Evolutionary conservation across 768 basidiomycete genomes (phyloP), one percentile per base, ranked within the genome.

Genomic region (Suillus americanus): DNA sequence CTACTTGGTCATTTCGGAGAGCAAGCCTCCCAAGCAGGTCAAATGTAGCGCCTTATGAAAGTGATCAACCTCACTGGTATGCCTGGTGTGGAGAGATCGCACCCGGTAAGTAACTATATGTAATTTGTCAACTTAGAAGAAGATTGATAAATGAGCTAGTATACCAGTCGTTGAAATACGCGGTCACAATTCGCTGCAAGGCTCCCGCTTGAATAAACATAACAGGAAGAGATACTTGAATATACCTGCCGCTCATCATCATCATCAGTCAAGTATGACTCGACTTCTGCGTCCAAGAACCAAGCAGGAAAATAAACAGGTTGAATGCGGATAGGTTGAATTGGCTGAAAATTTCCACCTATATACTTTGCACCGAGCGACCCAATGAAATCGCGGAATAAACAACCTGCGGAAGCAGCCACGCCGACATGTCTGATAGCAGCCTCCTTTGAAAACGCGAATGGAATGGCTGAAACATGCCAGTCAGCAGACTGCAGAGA

Each of bases 241-340:
- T 59, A 41, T 59, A 59, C 57, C 57, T 59, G 57, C 9, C 57
- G 57, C 25, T 41, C 57, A 4, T 41, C 25, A 41, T 23, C 57
- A 6, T 38, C 40, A 41, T 41, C 57, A 30, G 40, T 37, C 25
- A 71, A 55, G 54, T 70, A 65, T 46, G 72, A 64, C 67, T 82
- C 75, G 20, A 86, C 68, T 70, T 87, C 84, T 10, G 80, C 85
- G 67, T 86, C 84, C 37, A 89, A 73, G 37, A 86, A 77, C 89
- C 89, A 90, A 13, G 79, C 82, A 4, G 89, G 89, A 60, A 87
- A 83, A 70, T 89, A 90, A 3, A 86, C 74, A 8, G 87, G 81
- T 54, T 80, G 75, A 30, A 86, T 78, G 28, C 79, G 81, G 14
- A 74, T 71, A 28, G 88, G 87, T 56, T 69, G 79, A 5, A 82